Evolutionary conservation across 1,284 basidiomycete species (phyloP).

Genomic region (Mycosarcoma maydis): DNA sequence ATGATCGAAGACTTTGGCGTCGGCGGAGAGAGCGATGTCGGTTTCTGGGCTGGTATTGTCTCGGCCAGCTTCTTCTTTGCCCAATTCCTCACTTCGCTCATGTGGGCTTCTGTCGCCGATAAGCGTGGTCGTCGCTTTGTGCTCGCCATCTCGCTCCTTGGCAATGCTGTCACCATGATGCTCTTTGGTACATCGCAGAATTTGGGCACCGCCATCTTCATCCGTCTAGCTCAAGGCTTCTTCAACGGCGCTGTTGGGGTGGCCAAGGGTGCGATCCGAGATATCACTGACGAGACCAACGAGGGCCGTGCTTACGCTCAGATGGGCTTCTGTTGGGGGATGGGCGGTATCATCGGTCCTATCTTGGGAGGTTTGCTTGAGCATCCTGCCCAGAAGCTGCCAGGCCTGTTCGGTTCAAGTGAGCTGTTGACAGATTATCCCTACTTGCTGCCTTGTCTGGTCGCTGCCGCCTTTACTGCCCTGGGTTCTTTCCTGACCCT

Average conservation of each 20-base stretch:
- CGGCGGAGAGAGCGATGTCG: constrained; percentile 62
- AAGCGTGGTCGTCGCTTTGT: constrained; percentile 88
- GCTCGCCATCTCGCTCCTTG: constrained; percentile 83
- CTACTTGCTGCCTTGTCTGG: constrained; percentile 87
- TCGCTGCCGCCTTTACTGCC: constrained; percentile 69
- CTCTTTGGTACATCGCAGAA: constrained; percentile 82
- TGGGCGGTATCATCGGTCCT: constrained; percentile 81
- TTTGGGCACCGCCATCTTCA: constrained; percentile 76
- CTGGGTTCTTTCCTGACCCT: constrained; percentile 83
- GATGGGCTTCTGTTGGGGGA: constrained; percentile 93
- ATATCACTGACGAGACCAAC: constrained; percentile 87
- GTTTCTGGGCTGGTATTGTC: constrained; percentile 66
- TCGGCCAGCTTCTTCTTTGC: constrained; percentile 67
- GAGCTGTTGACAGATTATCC: constrained; percentile 82
- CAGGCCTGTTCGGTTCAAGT: constrained; percentile 73
- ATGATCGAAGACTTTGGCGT: constrained; percentile 64
- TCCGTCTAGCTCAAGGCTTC: constrained; percentile 90
- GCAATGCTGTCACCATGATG: constrained; percentile 79
- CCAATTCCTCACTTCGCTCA: constrained; percentile 82
- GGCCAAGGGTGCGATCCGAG: constrained; percentile 81
- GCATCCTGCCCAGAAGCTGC: constrained; percentile 82
- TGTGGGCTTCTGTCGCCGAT: constrained; percentile 92
- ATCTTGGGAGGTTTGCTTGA: constrained; percentile 75
- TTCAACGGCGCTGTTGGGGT: constrained; percentile 95
- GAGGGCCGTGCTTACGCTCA: constrained; percentile 93